These are phyloP conservation scores for Acer negundo DNA, from an alignment of 345 rosid genomes.

Conservation along the genomic window DNA sequence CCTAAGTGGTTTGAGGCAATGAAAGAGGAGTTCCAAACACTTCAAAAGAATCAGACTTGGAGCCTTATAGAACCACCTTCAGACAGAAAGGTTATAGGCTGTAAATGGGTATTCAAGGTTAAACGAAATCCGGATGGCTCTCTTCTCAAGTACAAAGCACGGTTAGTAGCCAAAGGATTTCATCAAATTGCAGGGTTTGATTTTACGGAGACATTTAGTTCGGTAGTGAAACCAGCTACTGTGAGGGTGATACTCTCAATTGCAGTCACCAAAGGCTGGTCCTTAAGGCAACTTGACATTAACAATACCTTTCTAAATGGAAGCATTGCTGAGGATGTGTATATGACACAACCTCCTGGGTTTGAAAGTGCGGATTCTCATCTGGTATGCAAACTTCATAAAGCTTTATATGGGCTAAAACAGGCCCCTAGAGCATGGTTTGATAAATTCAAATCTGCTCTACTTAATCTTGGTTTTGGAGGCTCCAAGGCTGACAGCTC, in stretches of 20 bases:
- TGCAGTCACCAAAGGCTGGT: no score
- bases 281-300: background rate
- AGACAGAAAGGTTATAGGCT: background rate
- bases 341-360: background rate
- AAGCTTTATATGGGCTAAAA: background rate
- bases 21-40: background rate
- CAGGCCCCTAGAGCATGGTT: background rate
- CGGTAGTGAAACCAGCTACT: background rate
- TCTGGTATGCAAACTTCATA: background rate
- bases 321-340: background rate
- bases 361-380: background rate
- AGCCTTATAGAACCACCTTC: background rate
- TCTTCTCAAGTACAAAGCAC: background rate
- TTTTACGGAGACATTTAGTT: background rate
- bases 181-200: background rate
- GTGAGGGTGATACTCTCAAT: background rate
- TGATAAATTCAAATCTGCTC: background rate
- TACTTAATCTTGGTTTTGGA: background rate
- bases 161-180: background rate
- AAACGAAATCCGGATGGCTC: background rate
- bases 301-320: slow-evolving; percentile 6
- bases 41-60: background rate
- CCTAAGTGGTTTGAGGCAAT: background rate
- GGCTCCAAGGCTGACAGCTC: background rate
- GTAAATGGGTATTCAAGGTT: no score